Base-by-base conservation (phyloP, 2,329 filamentous ascomycete genomes). In the Lecanicillium sp. region DNA sequence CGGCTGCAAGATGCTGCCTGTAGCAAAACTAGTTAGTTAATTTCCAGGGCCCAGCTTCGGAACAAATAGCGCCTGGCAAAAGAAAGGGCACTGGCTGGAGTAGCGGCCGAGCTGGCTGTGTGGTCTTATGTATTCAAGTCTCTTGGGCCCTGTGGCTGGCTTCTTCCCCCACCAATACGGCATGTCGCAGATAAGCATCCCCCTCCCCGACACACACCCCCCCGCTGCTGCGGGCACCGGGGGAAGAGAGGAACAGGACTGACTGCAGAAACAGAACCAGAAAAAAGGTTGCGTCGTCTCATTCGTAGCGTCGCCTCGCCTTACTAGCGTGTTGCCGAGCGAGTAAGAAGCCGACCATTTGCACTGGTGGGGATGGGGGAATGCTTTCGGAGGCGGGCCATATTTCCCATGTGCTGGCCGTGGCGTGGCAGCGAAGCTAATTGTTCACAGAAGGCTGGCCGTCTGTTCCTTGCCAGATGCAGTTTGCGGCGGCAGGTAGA, bases 141-240 rank as follows among this genome's bases (percentile, higher is more conserved):
- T 35, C n/a, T 11, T 9, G 12, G 32, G 17, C 32, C 5, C 6
- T n/a, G 12, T n/a, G 5, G 32, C 21, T 20, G 7, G n/a, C 5
- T n/a, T 9, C 24, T 15, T 27, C 26, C 37, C 42, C 48, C 42
- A 50, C 48, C 48, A 46, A 50, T 50, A 24, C 48, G 15, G 36
- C 23, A 17, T 41, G 42, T 45, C 36, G 43, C 42, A 50, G 48
- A 50, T 50, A 50, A 50, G 48, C 42, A 50, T 27, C 15, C 29
- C n/a, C n/a, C n/a, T n/a, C n/a, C n/a, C n/a, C n/a, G n/a, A n/a
- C n/a, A n/a, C n/a, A n/a, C n/a, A n/a, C n/a, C n/a, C 20, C 20
- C 21, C 38, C 39, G 29, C 38, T 41, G 30, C 24, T 11, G 46
- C n/a, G 29, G 24, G 32, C 27, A 30, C 19, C 30, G 15, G 30